phyloP scores from a whole-genome alignment of 1,284 basidiomycete species.

The Marasmius fiardii region DNA sequence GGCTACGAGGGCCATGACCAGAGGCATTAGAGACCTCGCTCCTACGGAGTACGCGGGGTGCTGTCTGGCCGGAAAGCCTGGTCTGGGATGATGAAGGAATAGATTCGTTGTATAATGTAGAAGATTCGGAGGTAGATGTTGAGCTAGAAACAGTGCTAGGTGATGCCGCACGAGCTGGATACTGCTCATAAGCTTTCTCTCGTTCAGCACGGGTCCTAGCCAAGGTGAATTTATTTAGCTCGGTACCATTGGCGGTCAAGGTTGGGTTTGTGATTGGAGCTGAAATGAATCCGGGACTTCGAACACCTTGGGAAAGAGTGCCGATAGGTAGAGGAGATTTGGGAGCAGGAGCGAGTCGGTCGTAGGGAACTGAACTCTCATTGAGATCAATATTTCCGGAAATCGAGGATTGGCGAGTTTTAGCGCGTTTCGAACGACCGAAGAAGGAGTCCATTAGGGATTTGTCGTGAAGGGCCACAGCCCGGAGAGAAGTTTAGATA shows the following conservation, averaged over 20 bases:
- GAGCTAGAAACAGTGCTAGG: constrained; percentile 48
- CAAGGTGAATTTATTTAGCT: constrained; percentile 57
- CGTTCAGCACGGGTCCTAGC: constrained; percentile 48
- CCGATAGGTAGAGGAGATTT: constrained; percentile 58
- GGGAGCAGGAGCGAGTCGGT: constrained; percentile 55
- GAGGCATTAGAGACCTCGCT: constrained; percentile 47
- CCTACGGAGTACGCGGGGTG: constrained; percentile 38
- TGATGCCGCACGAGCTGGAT: constrained; percentile 39
- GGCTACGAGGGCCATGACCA: constrained; percentile 39
- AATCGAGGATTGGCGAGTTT: constrained; percentile 42
- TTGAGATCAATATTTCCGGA: constrained; percentile 38
- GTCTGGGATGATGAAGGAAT: constrained; percentile 28
- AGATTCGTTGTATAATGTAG: constrained; percentile 54
- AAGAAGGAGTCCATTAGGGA: constrained; percentile 51
- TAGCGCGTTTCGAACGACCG: constrained; percentile 45
- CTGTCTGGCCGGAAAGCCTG: constrained; percentile 33
- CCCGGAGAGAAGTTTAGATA: not conserved
- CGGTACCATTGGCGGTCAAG: constrained; percentile 64
- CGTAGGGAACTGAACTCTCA: constrained; percentile 71
- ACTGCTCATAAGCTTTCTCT: constrained; percentile 45
- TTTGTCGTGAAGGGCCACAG: not conserved
- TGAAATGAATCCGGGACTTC: constrained; percentile 50
- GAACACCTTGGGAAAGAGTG: constrained; percentile 53
- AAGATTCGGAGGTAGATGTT: constrained; percentile 56
- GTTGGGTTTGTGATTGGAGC: constrained; percentile 78